phyloP scores from a whole-genome alignment of 257 asterid species.

The Plantago elongata region DNA sequence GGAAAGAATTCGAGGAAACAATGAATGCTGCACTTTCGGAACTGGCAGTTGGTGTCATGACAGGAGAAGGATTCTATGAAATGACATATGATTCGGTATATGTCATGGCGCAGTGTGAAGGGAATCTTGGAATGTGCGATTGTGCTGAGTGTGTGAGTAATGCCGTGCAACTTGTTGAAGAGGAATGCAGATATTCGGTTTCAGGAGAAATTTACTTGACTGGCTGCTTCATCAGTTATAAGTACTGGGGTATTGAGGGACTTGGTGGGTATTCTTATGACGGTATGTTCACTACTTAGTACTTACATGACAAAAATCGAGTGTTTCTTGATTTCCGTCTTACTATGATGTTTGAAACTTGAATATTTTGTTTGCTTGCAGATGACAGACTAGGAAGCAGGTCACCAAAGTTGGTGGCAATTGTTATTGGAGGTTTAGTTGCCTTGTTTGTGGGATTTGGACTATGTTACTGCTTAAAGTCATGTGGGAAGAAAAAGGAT shows the following conservation, averaged over 20 bases:
- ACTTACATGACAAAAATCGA: not conserved
- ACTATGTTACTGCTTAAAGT: slow-evolving; percentile 31
- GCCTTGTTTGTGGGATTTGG: slow-evolving; percentile 30
- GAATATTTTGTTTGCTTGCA: slow-evolving; percentile 1
- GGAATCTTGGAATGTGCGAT: slow-evolving; percentile 43
- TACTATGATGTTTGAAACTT: not conserved
- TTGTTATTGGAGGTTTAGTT: slow-evolving; percentile 49
- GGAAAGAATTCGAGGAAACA: slow-evolving; percentile 30
- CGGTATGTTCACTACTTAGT: slow-evolving; percentile 44
- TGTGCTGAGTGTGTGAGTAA: slow-evolving; percentile 51
- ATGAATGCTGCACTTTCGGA: slow-evolving; percentile 49
- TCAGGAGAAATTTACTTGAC: slow-evolving; percentile 57
- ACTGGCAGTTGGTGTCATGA: slow-evolving; percentile 34
- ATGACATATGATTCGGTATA: slow-evolving; percentile 30
- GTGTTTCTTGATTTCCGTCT: not conserved
- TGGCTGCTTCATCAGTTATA: slow-evolving; percentile 44
- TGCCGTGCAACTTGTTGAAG: slow-evolving; percentile 43
- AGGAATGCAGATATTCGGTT: slow-evolving; percentile 45
- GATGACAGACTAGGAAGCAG: slow-evolving; percentile 19
- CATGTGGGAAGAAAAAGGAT: slow-evolving; percentile 46
- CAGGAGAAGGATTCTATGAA: slow-evolving; percentile 48
- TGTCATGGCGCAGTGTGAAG: slow-evolving; percentile 50
- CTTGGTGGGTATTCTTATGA: slow-evolving; percentile 14
- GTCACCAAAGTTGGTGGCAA: slow-evolving; percentile 40
- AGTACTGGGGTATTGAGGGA: slow-evolving; percentile 21